Evolutionary conservation across 2,329 filamentous ascomycete genomes (phyloP).

Genomic region (Daldinia eschscholtzii): DNA sequence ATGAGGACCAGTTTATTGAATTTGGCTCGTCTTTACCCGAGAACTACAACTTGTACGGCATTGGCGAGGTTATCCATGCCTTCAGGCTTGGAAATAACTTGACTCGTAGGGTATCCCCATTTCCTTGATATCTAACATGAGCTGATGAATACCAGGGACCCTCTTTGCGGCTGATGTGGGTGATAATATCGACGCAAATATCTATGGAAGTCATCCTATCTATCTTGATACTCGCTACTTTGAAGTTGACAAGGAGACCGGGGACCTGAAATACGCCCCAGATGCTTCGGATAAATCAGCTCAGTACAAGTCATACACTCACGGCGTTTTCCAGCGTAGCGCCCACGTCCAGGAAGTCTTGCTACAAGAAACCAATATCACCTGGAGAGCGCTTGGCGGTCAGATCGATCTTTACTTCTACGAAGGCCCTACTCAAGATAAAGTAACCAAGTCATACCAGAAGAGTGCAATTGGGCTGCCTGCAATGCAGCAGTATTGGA

Average conservation of each 20-base stretch:
- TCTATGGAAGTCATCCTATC: constrained; percentile 83
- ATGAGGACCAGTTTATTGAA: constrained; percentile 83
- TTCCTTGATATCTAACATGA: constrained; percentile 13
- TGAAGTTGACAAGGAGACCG: constrained; percentile 62
- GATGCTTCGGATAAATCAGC: constrained; percentile 65
- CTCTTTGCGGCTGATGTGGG: constrained; percentile 75
- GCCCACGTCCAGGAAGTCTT: constrained; percentile 81
- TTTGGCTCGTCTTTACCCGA: constrained; percentile 74
- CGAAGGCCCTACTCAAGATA: constrained; percentile 75
- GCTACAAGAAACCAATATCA: constrained; percentile 72
- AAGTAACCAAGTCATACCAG: constrained; percentile 79
- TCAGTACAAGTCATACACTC: constrained; percentile 75
- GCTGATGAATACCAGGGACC: constrained; percentile 53
- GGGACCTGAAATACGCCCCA: constrained; percentile 65
- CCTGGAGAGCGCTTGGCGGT: constrained; percentile 81
- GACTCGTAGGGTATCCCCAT: constrained; percentile 62
- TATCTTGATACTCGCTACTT: constrained; percentile 86
- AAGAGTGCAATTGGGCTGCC: constrained; percentile 75
- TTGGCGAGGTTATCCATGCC: constrained; percentile 79
- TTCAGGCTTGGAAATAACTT: constrained; percentile 79
- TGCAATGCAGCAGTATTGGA: constrained; percentile 84
- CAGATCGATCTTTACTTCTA: constrained; percentile 85
- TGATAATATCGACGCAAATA: constrained; percentile 73
- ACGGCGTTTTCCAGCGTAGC: constrained; percentile 83
- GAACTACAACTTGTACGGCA: constrained; percentile 80